A percentile compares a stretch with the other conserved stretches of the same genome.
Conservation (phyloP, 1,284 basidiomycete genomes). For the Pyrrhoderma noxium region DNA sequence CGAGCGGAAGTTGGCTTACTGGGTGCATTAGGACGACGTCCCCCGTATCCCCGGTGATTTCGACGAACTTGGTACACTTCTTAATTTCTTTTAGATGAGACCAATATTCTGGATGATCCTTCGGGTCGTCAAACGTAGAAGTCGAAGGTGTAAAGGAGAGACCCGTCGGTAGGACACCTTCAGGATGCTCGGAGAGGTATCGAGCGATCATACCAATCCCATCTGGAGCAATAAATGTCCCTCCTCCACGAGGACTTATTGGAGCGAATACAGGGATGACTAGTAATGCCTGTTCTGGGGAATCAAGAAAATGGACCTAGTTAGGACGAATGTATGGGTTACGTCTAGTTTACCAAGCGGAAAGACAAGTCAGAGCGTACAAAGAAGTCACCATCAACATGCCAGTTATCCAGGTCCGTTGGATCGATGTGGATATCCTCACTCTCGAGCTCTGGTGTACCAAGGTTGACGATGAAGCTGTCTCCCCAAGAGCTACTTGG, state of each 20-base stretch:
- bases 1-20: too few relatives aligned
- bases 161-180: conserved; percentile 42
- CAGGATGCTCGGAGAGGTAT: conserved; percentile 49
- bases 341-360: background rate
- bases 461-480: conserved; percentile 54
- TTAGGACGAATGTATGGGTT: background rate
- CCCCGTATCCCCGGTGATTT: conserved; percentile 49
- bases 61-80: conserved; percentile 42
- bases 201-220: conserved; percentile 43
- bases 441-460: conserved; percentile 36
- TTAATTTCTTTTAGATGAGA: conserved; percentile 37
- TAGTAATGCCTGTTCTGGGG: conserved; percentile 52
- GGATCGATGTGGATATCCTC: conserved; percentile 29
- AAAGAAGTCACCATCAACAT: conserved; percentile 61
- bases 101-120: conserved; percentile 37
- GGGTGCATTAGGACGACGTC: conserved; percentile 59
- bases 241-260: conserved; percentile 45
- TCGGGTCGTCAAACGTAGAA: conserved; percentile 28
- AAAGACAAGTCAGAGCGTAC: conserved; percentile 26
- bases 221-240: conserved; percentile 49
- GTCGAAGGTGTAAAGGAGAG: conserved; percentile 41
- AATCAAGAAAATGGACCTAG: conserved; percentile 53
- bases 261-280: conserved; percentile 53
- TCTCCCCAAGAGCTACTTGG: conserved; percentile 44
- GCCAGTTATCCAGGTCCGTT: conserved; percentile 49